These are phyloP conservation scores for Populus tremula DNA, from an alignment of 345 rosid species.

Conservation along the genomic window DNA sequence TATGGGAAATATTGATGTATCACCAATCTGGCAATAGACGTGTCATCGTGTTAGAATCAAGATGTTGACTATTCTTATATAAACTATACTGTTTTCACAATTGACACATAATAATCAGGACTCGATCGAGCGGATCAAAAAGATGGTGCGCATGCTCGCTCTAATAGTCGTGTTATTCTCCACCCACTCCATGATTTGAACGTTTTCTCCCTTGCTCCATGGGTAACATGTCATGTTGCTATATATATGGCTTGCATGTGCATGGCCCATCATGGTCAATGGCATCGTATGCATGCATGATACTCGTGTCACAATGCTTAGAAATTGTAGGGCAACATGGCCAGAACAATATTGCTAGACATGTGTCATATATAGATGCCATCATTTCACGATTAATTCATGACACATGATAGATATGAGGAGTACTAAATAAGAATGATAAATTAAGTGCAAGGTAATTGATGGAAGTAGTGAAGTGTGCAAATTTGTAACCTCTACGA, in stretches of 20 bases:
- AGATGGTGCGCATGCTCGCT: too few species aligned
- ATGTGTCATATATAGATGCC: not conserved
- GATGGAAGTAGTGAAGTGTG: not conserved
- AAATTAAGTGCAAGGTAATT: not conserved
- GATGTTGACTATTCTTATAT: too few species aligned
- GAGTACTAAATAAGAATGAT: not conserved
- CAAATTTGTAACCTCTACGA: too few species aligned
- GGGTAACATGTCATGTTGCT: not conserved
- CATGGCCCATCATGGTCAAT: not conserved
- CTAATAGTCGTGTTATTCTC: too few species aligned
- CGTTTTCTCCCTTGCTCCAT: not conserved
- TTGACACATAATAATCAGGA: too few species aligned
- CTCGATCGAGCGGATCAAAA: too few species aligned
- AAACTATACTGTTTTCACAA: too few species aligned
- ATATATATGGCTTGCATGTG: not conserved
- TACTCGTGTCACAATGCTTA: too few species aligned
- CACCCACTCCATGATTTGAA: not conserved
- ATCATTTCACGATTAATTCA: not conserved
- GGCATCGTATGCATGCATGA: not conserved
- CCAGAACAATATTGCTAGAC: not conserved
- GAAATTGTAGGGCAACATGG: too few species aligned
- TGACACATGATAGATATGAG: not conserved
- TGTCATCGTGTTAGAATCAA: too few species aligned
- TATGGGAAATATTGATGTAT: too few species aligned
- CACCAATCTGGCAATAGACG: too few species aligned